Percentiles rank a stretch among this genome's conserved stretches.
phyloP scores from a whole-genome alignment of 2,329 filamentous ascomycete genomes.

The Pestalotiopsis sp. region DNA sequence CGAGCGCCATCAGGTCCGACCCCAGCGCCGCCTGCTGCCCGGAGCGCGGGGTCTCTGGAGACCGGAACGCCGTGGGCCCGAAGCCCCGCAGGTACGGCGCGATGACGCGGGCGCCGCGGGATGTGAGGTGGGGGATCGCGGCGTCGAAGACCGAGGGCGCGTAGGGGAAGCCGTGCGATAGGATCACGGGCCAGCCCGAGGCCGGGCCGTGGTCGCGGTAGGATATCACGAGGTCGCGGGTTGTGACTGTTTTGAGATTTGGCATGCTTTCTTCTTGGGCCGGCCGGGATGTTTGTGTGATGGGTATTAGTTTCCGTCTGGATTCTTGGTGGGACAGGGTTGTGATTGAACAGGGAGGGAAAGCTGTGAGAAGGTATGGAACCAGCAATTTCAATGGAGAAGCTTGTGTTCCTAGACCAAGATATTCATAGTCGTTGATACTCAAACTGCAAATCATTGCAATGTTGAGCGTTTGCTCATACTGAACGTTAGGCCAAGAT shows the following conservation, averaged over 20 bases:
- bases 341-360: not conserved
- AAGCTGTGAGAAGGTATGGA: not conserved
- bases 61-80: slow-evolving; percentile 24
- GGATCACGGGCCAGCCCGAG: slow-evolving; percentile 20
- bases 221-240: slow-evolving; percentile 14
- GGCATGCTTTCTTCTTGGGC: too few relatives aligned
- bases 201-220: slow-evolving; percentile 20
- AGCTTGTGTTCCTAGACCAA: too few relatives aligned
- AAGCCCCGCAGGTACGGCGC: slow-evolving; percentile 28
- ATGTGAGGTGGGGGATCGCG: slow-evolving; percentile 20
- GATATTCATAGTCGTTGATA: too few relatives aligned
- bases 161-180: slow-evolving; percentile 29
- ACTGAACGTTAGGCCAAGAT: too few relatives aligned
- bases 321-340: too few relatives aligned
- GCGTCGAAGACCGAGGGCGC: slow-evolving; percentile 23
- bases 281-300: too few relatives aligned
- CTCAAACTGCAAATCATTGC: too few relatives aligned
- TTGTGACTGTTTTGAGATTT: not conserved
- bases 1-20: slow-evolving; percentile 24
- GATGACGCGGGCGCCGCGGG: slow-evolving; percentile 24
- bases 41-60: slow-evolving; percentile 20
- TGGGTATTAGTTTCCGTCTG: too few relatives aligned
- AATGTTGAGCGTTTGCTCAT: too few relatives aligned
- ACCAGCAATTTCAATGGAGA: too few relatives aligned
- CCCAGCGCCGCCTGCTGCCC: slow-evolving; percentile 28